A percentile compares a stretch with the other conserved stretches of the same genome.
phyloP scores from a whole-genome alignment of 352 stramenopile genomes.

The Phytophthora fragariae region DNA sequence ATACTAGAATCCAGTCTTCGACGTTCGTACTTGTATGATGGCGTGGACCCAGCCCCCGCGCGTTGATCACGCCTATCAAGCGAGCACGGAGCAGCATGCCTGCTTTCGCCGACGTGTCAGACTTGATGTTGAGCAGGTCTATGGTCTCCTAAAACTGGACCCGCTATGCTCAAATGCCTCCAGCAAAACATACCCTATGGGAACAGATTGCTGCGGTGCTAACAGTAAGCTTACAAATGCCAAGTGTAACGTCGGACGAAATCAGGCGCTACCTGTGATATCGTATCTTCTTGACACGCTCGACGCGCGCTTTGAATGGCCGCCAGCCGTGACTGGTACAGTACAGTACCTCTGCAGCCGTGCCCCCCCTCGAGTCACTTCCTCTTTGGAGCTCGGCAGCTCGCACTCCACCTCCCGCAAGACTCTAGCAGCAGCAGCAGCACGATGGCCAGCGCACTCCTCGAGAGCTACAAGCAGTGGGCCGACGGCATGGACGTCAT shows the following conservation, averaged over 20 bases:
- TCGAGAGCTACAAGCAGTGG: conserved; percentile 53
- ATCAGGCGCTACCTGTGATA: conserved; percentile 28
- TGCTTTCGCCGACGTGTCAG: conserved; percentile 32
- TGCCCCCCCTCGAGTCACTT: conserved; percentile 33
- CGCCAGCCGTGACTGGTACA: conserved; percentile 30
- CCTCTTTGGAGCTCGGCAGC: conserved; percentile 33
- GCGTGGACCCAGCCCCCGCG: neutral
- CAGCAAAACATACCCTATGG: conserved; percentile 7
- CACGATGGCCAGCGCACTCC: conserved; percentile 41
- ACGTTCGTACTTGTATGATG: neutral
- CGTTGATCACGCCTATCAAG: neutral
- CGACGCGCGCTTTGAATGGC: conserved; percentile 46
- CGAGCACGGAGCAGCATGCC: neutral
- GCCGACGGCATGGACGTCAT: conserved; percentile 42
- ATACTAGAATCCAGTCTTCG: no score
- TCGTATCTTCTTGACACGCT: conserved; percentile 23
- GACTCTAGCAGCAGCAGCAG: conserved; percentile 22
- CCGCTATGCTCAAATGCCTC: neutral
- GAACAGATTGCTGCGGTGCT: conserved; percentile 23
- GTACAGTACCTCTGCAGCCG: conserved; percentile 27
- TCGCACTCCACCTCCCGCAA: conserved; percentile 16
- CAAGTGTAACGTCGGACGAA: conserved; percentile 15
- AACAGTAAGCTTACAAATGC: neutral
- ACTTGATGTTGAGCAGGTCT: conserved; percentile 34
- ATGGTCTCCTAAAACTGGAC: neutral